Percentiles rank a stretch among this genome's conserved stretches.
Evolutionary conservation across 179 eudicot species (phyloP).

Genomic region (Silene coronaria): DNA sequence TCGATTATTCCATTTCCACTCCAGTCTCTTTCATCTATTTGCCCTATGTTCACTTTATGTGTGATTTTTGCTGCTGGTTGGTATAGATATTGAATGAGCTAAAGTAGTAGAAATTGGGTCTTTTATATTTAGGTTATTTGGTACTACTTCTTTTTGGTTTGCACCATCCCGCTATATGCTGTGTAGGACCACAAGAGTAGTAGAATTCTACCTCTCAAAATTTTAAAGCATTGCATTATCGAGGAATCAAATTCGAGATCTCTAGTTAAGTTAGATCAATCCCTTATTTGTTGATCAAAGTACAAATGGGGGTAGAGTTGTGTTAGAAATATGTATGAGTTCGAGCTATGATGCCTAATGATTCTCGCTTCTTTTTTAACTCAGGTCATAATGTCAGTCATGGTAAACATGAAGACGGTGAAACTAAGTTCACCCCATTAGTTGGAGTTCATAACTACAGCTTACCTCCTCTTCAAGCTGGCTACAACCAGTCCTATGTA

Average conservation of each 20-base stretch:
- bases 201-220: no score
- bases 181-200: no score
- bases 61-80: neutral
- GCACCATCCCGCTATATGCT: no score
- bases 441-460: slow-evolving; percentile 34
- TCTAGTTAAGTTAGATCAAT: neutral
- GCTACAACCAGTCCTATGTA: slow-evolving; percentile 42
- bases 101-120: neutral
- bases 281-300: neutral
- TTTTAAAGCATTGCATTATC: no score
- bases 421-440: slow-evolving; percentile 29
- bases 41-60: neutral
- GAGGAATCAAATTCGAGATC: no score
- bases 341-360: slow-evolving; percentile 1
- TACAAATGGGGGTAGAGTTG: no score
- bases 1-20: neutral
- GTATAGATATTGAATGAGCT: neutral
- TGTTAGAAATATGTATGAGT: neutral
- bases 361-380: slow-evolving; percentile 3
- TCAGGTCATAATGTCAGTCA: slow-evolving; percentile 34
- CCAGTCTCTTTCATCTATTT: neutral
- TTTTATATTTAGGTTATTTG: neutral
- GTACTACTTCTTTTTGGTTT: no score
- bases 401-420: slow-evolving; percentile 29
- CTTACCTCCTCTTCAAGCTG: slow-evolving; percentile 37